Percentiles rank a stretch among this genome's conserved stretches.
Conservation (phyloP, 176 grass and related monocot species). For the Eragrostis curvula region DNA sequence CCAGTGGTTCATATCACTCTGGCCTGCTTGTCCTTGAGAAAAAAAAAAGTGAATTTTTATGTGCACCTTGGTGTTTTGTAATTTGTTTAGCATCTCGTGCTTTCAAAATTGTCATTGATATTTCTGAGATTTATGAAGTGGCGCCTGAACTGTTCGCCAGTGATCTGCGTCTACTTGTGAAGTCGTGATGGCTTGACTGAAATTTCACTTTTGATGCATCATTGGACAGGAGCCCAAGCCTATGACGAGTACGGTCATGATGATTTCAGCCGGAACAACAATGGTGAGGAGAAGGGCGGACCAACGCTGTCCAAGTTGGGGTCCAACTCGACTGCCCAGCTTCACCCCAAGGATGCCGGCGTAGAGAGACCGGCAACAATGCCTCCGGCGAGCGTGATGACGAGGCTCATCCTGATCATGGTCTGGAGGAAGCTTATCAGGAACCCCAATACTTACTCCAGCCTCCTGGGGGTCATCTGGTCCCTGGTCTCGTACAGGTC, state of each 20-base stretch:
- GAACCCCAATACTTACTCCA: conserved; percentile 94
- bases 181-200: neutral
- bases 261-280: conserved; percentile 69
- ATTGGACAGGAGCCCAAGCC: conserved; percentile 43
- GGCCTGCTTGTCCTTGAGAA: too few relatives aligned
- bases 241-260: conserved; percentile 62
- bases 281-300: conserved; percentile 57
- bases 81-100: neutral
- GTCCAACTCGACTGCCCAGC: conserved; percentile 83
- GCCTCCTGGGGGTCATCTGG: conserved; percentile 88
- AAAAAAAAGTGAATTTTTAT: neutral
- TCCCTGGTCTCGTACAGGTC: conserved; percentile 92
- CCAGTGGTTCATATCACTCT: neutral
- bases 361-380: conserved; percentile 50
- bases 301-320: conserved; percentile 74
- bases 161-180: neutral
- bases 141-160: neutral
- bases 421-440: conserved; percentile 95
- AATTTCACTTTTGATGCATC: neutral
- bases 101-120: neutral
- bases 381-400: conserved; percentile 91
- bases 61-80: neutral
- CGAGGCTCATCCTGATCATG: conserved; percentile 93
- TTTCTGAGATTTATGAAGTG: neutral
- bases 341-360: conserved; percentile 70